These are phyloP conservation scores for Sclerotiophoma versabilis DNA, from an alignment of 2,329 filamentous ascomycete species.

Conservation along the genomic window DNA sequence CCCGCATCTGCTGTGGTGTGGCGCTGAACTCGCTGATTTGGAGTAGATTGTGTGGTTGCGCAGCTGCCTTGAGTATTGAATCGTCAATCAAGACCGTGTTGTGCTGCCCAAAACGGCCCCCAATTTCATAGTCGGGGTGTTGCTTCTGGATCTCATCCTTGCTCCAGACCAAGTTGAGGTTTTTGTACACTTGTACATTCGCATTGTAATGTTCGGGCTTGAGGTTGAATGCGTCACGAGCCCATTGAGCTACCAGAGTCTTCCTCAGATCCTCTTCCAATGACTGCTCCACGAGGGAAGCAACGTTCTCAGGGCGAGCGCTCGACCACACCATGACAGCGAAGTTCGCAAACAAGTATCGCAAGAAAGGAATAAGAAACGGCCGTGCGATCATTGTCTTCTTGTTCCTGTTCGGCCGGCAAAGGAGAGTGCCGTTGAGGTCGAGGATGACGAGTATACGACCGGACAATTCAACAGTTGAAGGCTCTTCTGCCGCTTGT, in stretches of 20 bases:
- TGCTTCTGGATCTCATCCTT: conserved; percentile 52
- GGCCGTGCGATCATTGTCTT: conserved; percentile 71
- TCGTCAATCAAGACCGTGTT: conserved; percentile 95
- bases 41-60: conserved; percentile 84
- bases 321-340: conserved; percentile 91
- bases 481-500: conserved; percentile 53
- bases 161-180: conserved; percentile 75
- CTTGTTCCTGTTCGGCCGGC: conserved; percentile 63
- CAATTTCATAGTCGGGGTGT: conserved; percentile 50
- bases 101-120: conserved; percentile 71
- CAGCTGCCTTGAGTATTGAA: conserved; percentile 77
- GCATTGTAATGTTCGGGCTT: conserved; percentile 67
- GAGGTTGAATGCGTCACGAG: conserved; percentile 77
- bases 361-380: conserved; percentile 71
- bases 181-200: conserved; percentile 90
- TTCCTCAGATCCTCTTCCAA: conserved; percentile 62
- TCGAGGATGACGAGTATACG: conserved; percentile 85
- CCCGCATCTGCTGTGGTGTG: conserved; percentile 48
- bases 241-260: conserved; percentile 75
- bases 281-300: conserved; percentile 69
- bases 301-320: conserved; percentile 76
- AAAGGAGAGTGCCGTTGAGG: conserved; percentile 88
- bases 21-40: conserved; percentile 78
- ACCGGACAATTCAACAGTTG: conserved; percentile 55
- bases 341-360: conserved; percentile 77